phyloP scores from a whole-genome alignment of 2,329 filamentous ascomycete genomes.

The Penicillium sp. region DNA sequence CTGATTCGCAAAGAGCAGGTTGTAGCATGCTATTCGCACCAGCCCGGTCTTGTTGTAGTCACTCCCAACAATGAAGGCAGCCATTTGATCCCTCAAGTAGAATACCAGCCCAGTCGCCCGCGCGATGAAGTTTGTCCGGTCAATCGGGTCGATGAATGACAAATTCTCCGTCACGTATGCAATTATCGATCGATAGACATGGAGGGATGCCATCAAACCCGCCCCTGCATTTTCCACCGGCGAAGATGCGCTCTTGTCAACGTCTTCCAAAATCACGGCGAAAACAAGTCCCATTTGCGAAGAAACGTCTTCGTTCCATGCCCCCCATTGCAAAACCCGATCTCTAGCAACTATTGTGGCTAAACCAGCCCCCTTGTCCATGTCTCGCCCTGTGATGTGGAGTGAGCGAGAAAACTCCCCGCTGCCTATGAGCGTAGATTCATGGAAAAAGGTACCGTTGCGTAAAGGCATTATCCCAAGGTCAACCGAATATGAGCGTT shows the following conservation, averaged over 20 bases:
- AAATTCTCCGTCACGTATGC: conserved; percentile 53
- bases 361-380: conserved; percentile 47
- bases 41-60: conserved; percentile 22
- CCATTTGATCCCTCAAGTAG: conserved; percentile 41
- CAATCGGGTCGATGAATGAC: conserved; percentile 57
- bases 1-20: conserved; percentile 42
- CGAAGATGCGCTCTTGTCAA: conserved; percentile 16
- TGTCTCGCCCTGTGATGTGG: conserved; percentile 39
- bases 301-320: conserved; percentile 59
- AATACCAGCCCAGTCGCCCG: conserved; percentile 39
- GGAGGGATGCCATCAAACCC: conserved; percentile 13
- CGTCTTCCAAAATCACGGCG: conserved; percentile 29
- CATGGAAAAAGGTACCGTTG: conserved; percentile 57
- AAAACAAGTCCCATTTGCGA: conserved; percentile 47
- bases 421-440: conserved; percentile 59
- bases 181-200: conserved; percentile 46
- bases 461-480: conserved; percentile 56
- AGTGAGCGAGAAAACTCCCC: conserved; percentile 55
- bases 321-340: conserved; percentile 48
- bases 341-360: conserved; percentile 40
- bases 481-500: conserved; percentile 52
- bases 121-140: conserved; percentile 51
- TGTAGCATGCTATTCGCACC: conserved; percentile 32
- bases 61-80: conserved; percentile 16
- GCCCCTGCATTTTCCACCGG: conserved; percentile 5